Evolutionary conservation across 208 protist species (phyloP).

Genomic region (Trypanosoma cruzi): DNA sequence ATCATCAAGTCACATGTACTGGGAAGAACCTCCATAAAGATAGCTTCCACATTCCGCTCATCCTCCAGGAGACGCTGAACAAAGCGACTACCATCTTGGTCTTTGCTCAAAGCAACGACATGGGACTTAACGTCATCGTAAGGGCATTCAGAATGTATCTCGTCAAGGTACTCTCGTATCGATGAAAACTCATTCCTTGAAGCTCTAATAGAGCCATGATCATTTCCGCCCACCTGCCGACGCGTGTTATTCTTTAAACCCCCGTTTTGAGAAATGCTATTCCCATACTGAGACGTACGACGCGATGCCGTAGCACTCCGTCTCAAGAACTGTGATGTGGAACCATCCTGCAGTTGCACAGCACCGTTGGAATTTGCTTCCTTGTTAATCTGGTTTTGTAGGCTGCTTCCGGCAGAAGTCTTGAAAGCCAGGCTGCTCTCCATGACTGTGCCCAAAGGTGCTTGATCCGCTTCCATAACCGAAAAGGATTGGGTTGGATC

Average conservation of each 20-base stretch:
- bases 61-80: conserved; percentile 96
- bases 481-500: background rate
- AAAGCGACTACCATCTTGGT: conserved; percentile 97
- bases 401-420: background rate
- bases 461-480: background rate
- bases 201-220: background rate
- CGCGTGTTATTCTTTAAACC: background rate
- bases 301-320: background rate
- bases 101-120: conserved; percentile 90
- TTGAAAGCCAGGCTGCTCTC: background rate
- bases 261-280: background rate
- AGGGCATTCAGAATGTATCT: conserved; percentile 41
- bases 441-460: background rate
- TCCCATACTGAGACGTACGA: background rate
- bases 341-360: background rate
- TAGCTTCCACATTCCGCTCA: conserved; percentile 76
- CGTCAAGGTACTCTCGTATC: conserved; percentile 51
- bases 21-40: conserved; percentile 90
- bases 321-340: background rate
- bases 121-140: conserved; percentile 75
- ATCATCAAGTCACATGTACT: conserved; percentile 86
- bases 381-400: background rate
- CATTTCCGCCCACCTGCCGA: background rate
- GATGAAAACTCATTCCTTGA: background rate
- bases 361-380: background rate